Conservation (phyloP, 768 basidiomycete species). For the Floccularia luteovirens region DNA sequence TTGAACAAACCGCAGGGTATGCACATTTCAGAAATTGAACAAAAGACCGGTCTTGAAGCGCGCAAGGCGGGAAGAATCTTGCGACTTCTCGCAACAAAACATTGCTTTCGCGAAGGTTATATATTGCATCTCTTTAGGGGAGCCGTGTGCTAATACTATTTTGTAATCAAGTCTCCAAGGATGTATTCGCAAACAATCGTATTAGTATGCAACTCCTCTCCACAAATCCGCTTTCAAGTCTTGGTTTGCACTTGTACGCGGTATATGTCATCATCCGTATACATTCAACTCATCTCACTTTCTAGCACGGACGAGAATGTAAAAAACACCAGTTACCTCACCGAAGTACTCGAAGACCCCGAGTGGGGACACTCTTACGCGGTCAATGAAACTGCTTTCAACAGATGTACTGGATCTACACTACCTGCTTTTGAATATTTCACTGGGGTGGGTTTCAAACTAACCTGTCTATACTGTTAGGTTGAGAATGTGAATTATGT, state of each 20-base stretch:
- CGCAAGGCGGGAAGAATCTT: constrained; percentile 30
- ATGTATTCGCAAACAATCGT: constrained; percentile 34
- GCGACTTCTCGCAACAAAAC: constrained; percentile 28
- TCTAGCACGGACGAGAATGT: neutral
- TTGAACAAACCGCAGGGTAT: constrained; percentile 25
- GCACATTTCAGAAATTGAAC: constrained; percentile 21
- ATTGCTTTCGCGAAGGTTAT: constrained; percentile 26
- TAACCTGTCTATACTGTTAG: neutral
- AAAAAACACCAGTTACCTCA: constrained; percentile 16
- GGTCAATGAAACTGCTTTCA: constrained; percentile 16
- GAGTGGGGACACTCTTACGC: constrained; percentile 19
- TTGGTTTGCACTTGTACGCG: constrained; percentile 17
- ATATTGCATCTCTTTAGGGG: neutral
- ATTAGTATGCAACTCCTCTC: constrained; percentile 24
- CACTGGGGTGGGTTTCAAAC: constrained; percentile 13
- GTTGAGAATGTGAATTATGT: neutral
- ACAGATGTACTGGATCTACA: constrained; percentile 12
- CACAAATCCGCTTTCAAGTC: constrained; percentile 13
- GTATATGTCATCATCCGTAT: neutral
- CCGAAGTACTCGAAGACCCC: constrained; percentile 26
- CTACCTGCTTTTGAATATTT: constrained; percentile 16
- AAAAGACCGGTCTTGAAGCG: constrained; percentile 20
- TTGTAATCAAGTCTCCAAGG: constrained; percentile 17
- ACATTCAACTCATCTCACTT: neutral
- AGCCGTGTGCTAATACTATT: neutral